Conservation (phyloP, 139 green algal species). For the Nannochloris sp. region DNA sequence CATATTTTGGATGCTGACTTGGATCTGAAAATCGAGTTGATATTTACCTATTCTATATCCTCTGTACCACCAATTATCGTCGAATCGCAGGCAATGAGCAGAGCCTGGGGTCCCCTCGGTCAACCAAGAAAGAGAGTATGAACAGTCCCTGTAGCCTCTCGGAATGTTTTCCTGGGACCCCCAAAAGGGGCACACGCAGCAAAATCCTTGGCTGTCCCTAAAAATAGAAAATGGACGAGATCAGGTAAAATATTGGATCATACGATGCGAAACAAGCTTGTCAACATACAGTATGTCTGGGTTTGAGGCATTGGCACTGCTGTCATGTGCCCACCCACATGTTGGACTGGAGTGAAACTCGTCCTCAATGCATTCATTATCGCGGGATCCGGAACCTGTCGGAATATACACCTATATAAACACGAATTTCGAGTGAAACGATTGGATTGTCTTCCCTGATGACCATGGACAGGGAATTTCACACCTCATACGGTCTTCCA, state of each 20-base stretch:
- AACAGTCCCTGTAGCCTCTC: neutral
- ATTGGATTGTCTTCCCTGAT: no score
- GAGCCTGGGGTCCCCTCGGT: constrained; percentile 21
- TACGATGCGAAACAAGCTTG: neutral
- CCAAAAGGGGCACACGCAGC: constrained; percentile 46
- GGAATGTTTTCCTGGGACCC: neutral
- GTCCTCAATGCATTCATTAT: constrained; percentile 29
- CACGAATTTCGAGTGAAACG: no score
- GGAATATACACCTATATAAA: constrained; percentile 2
- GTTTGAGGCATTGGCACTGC: neutral
- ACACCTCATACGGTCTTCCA: constrained; percentile 36
- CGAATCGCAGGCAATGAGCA: constrained; percentile 63
- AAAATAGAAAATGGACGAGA: neutral
- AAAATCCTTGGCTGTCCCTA: constrained; percentile 74
- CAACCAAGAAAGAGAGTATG: constrained; percentile 2
- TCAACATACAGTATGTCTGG: constrained; percentile 20
- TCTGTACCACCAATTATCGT: constrained; percentile 59
- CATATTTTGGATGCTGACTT: constrained; percentile 18
- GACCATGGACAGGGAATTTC: neutral
- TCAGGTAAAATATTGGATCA: neutral
- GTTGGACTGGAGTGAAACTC: constrained; percentile 39
- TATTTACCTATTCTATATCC: constrained; percentile 50
- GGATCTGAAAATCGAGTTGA: constrained; percentile 55
- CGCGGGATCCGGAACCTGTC: constrained; percentile 5
- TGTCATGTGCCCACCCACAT: constrained; percentile 58